Evolutionary conservation across 2,329 filamentous ascomycete species (phyloP), one percentile per base, ranked within the genome.

Genomic region (Dactylellina haptotyla): DNA sequence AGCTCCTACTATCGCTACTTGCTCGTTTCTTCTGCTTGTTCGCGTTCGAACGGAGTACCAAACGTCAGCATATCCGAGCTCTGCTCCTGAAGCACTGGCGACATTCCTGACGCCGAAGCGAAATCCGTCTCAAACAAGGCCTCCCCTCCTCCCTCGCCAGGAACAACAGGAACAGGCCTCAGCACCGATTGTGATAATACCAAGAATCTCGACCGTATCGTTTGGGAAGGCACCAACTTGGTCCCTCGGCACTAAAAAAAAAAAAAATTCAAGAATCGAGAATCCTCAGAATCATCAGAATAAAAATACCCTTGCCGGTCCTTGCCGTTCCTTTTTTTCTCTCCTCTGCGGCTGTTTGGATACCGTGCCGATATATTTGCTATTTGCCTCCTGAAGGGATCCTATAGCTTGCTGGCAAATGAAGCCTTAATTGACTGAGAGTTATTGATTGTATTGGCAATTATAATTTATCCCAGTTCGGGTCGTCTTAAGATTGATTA

Each of bases 71-170:
- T 70, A 70, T 70, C 56, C 65, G 56, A 57, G 48, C 57, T 71
- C 57, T 62, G 41, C 16, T 71, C 66, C 58, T 58, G 58, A 58
- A 71, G 57, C 58, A 63, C 58, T 71, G 58, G 66, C 66, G 66
- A 64, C 67, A 72, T 72, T 72, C 67, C n/a, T n/a, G n/a, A n/a
- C 59, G 25, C 59, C 14, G 30, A 51, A 62, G 57, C 57, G 57
- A 62, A 53, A 41, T n/a, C 37, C 25, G 25, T 46, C 25, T 50
- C 25, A 5, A n/a, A 28, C 56, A 14, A 26, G 32, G n/a, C n/a
- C n/a, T n/a, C n/a, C n/a, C n/a, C n/a, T n/a, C n/a, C n/a, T n/a
- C n/a, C n/a, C n/a, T n/a, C n/a, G 39, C 6, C 39, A 8, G 14
- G 6, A 39, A 57, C 53, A 41, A 39, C 53, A 23, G 54, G 46